Evolutionary conservation across 495 filamentous ascomycete species (phyloP).

Genomic region (Clavariopsis aquatica): DNA sequence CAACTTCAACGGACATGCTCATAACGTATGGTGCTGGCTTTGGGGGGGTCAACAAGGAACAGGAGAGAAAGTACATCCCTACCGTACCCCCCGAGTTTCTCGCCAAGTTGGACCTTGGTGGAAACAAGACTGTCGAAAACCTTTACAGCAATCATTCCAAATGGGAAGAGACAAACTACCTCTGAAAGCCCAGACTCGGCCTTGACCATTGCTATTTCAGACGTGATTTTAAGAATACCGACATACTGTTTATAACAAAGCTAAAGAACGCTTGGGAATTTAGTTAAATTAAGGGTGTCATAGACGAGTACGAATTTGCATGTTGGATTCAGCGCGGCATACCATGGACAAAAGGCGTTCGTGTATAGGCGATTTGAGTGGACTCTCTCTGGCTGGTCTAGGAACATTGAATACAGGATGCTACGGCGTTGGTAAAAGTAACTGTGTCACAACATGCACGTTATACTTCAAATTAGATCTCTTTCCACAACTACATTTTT

Average conservation of each 20-base stretch:
- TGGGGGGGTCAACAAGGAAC: conserved; percentile 86
- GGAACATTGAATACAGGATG: neutral
- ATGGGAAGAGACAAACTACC: conserved; percentile 33
- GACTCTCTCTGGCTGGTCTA: neutral
- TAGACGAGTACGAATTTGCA: conserved; percentile 8
- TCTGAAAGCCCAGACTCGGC: conserved; percentile 9
- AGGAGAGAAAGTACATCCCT: conserved; percentile 94
- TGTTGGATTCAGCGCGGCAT: conserved; percentile 12
- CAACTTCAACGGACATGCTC: conserved; percentile 96
- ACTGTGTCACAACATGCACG: neutral
- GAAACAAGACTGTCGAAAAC: conserved; percentile 39
- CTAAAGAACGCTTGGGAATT: neutral
- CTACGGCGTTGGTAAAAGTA: neutral
- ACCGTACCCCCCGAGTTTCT: conserved; percentile 93
- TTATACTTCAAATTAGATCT: neutral
- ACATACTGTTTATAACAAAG: neutral
- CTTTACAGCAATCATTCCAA: conserved; percentile 30
- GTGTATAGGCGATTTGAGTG: neutral
- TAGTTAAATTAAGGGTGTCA: neutral
- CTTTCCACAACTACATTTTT: neutral
- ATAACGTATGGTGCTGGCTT: conserved; percentile 93
- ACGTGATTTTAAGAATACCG: neutral
- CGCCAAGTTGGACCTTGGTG: conserved; percentile 74
- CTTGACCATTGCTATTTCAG: neutral
- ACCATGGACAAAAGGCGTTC: neutral